phyloP scores from a whole-genome alignment of 441 rosid genomes.

The Breynia disticha region DNA sequence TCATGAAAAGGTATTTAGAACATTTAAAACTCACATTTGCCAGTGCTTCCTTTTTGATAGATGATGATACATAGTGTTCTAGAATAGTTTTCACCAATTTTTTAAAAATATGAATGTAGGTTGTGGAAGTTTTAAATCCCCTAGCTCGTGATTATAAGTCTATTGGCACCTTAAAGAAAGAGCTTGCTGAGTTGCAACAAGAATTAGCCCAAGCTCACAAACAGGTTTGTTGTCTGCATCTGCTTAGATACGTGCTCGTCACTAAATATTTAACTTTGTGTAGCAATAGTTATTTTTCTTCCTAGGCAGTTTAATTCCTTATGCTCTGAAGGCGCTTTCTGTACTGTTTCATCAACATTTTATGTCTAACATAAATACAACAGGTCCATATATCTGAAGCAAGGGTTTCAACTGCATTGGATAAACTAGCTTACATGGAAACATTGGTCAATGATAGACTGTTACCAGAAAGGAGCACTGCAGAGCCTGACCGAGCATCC shows the following conservation, averaged over 20 bases:
- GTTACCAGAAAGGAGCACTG: conserved; percentile 46
- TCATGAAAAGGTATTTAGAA: conserved; percentile 65
- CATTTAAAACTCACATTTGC: no score
- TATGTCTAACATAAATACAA: conserved; percentile 17
- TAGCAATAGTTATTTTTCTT: background rate
- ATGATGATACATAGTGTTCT: background rate
- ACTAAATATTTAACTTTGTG: no score
- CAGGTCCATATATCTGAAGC: conserved; percentile 97
- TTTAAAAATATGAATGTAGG: conserved; percentile 30
- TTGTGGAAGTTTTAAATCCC: conserved; percentile 91
- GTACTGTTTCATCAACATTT: conserved; percentile 6
- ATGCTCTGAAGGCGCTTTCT: background rate
- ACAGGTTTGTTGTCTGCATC: conserved; percentile 46
- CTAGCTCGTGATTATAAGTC: conserved; percentile 91
- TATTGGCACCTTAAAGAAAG: conserved; percentile 81
- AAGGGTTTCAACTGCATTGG: conserved; percentile 77
- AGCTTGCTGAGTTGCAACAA: conserved; percentile 76
- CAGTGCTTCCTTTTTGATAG: background rate
- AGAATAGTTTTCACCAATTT: conserved; percentile 13
- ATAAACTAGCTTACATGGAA: conserved; percentile 91
- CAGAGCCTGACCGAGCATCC: conserved; percentile 32
- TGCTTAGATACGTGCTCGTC: no score
- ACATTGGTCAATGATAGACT: conserved; percentile 70
- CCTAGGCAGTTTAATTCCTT: background rate
- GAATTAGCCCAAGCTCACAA: conserved; percentile 73